Evolutionary conservation across 192 early-diverging fungal genomes (phyloP).

Genomic region (Linnemannia zychae): DNA sequence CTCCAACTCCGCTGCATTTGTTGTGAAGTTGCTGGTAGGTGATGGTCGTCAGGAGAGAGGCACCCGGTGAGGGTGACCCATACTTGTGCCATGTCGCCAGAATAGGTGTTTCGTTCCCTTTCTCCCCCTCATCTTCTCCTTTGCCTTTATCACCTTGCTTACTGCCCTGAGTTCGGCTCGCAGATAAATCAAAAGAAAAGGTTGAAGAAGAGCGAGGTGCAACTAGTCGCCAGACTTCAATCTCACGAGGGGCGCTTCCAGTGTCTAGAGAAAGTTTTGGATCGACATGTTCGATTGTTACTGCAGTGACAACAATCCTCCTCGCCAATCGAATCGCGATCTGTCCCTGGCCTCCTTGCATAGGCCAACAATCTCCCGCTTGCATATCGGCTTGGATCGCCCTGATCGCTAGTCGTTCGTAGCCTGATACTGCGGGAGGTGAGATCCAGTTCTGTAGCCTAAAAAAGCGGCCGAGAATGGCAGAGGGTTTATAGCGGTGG

Average conservation of each 20-base stretch:
- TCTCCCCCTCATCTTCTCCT: constrained; percentile 17
- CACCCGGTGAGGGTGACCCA: constrained; percentile 24
- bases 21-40: constrained; percentile 54
- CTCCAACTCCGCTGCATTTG: not conserved
- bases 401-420: constrained; percentile 19
- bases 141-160: too few species aligned
- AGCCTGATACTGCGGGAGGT: not conserved
- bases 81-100: constrained; percentile 35
- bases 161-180: not conserved
- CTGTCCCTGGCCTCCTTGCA: constrained; percentile 69
- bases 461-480: constrained; percentile 38
- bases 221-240: constrained; percentile 73
- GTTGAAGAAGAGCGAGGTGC: constrained; percentile 34
- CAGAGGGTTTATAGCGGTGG: constrained; percentile 28
- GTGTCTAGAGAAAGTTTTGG: constrained; percentile 64
- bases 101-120: constrained; percentile 14
- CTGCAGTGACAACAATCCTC: constrained; percentile 64
- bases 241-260: constrained; percentile 71
- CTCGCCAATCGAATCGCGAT: constrained; percentile 70
- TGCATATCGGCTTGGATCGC: constrained; percentile 62
- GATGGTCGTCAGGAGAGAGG: constrained; percentile 18
- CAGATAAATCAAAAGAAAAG: too few species aligned
- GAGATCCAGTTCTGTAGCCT: not conserved
- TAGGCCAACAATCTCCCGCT: constrained; percentile 81
- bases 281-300: constrained; percentile 79